Conservation (phyloP, 75 land plant species). For the Picea sitchensis region DNA sequence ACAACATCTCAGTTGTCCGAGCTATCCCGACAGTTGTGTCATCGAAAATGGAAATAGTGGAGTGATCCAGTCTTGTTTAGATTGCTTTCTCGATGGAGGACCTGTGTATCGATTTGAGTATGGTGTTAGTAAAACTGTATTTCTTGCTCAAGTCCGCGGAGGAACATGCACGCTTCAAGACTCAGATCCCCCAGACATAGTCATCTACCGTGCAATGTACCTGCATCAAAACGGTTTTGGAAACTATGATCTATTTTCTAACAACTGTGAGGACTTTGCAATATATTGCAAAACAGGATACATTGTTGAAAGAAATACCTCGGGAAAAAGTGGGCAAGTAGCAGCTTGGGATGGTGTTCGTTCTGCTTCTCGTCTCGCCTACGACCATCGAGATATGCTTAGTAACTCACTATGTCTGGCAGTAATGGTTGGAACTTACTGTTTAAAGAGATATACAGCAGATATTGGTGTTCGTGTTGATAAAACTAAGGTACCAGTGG, state of each 20-base stretch:
- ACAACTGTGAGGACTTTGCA: too few relatives aligned
- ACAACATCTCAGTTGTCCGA: slow-evolving; percentile 14
- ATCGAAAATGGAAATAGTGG: slow-evolving; percentile 50
- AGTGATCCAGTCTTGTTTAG: slow-evolving; percentile 62
- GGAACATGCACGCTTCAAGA: slow-evolving; percentile 67
- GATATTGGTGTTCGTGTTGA: slow-evolving; percentile 82
- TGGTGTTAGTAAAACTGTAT: slow-evolving; percentile 48
- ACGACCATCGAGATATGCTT: slow-evolving; percentile 55
- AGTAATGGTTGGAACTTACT: slow-evolving; percentile 80
- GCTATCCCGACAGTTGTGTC: slow-evolving; percentile 49
- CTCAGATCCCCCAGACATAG: slow-evolving; percentile 48
- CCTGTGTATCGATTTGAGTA: slow-evolving; percentile 67
- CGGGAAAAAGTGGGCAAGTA: slow-evolving; percentile 46
- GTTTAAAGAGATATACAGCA: slow-evolving; percentile 66
- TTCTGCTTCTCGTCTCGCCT: slow-evolving; percentile 59
- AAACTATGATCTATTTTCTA: slow-evolving; percentile 34
- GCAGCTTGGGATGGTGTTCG: slow-evolving; percentile 63
- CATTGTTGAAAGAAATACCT: too few relatives aligned
- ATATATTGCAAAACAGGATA: too few relatives aligned
- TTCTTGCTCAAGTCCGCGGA: slow-evolving; percentile 70
- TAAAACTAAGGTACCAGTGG: slow-evolving; percentile 76
- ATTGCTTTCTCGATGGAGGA: slow-evolving; percentile 59
- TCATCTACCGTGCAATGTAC: slow-evolving; percentile 59
- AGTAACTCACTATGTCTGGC: slow-evolving; percentile 52
- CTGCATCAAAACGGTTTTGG: slow-evolving; percentile 69